Percentiles rank a stretch among this genome's conserved stretches.
These are phyloP conservation scores for Leptoxyphium fumago DNA, from an alignment of 2,329 filamentous ascomycete genomes.

Conservation along the genomic window DNA sequence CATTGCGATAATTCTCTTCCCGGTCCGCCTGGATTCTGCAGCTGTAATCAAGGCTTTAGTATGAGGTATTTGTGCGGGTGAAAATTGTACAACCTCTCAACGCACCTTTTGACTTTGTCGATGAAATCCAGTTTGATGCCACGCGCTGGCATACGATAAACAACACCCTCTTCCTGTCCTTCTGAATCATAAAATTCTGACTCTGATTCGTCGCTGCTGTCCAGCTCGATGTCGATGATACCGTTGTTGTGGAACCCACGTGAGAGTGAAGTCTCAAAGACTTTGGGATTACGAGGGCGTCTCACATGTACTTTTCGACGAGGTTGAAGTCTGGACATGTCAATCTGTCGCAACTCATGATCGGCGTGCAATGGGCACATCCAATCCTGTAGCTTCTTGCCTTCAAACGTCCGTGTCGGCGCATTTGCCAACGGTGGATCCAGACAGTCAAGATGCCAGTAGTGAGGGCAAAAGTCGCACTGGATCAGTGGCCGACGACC, in stretches of 20 bases:
- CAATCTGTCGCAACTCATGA: constrained; percentile 50
- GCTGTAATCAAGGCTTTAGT: constrained; percentile 1
- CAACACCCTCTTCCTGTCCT: constrained; percentile 19
- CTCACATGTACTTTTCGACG: constrained; percentile 29
- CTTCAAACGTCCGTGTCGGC: constrained; percentile 41
- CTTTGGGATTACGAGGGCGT: constrained; percentile 33
- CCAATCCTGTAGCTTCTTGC: constrained; percentile 55
- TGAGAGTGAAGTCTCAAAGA: constrained; percentile 32
- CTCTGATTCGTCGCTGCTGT: constrained; percentile 30
- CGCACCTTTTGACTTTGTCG: constrained; percentile 38
- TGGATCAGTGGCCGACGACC: constrained; percentile 60
- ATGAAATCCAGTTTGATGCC: constrained; percentile 46
- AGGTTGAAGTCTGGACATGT: constrained; percentile 20
- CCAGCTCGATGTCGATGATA: constrained; percentile 29
- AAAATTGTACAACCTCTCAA: neutral
- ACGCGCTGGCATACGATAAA: constrained; percentile 29
- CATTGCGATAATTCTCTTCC: constrained; percentile 2
- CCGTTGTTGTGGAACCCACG: constrained; percentile 47
- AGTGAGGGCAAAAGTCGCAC: constrained; percentile 67
- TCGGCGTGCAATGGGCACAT: constrained; percentile 79
- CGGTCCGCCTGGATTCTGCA: constrained; percentile 9
- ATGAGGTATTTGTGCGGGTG: too few relatives aligned
- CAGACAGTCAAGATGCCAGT: constrained; percentile 88
- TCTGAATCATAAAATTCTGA: constrained; percentile 30
- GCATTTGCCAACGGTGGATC: constrained; percentile 70